phyloP scores from a whole-genome alignment of 176 grass and related monocot genomes.

The Guadua angustifolia region DNA sequence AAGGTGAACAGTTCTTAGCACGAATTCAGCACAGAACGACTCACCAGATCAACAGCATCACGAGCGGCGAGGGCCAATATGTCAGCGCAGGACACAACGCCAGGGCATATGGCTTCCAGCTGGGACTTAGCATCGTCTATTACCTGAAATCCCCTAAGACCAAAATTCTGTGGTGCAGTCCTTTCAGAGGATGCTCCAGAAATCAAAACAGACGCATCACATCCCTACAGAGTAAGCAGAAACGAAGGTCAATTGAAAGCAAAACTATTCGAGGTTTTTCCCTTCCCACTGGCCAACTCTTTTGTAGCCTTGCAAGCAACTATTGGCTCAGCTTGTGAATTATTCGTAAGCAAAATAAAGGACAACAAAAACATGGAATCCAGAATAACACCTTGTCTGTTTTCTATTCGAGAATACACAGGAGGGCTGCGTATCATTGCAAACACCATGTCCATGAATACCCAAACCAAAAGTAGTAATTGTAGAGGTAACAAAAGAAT shows the following conservation, averaged over 20 bases:
- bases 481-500: not conserved
- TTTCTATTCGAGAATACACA: no score
- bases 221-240: constrained; percentile 52
- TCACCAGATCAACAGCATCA: constrained; percentile 73
- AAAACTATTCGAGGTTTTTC: not conserved
- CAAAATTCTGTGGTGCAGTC: constrained; percentile 66
- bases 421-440: no score
- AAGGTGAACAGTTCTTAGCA: not conserved
- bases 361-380: not conserved
- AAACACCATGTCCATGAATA: not conserved
- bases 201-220: constrained; percentile 78
- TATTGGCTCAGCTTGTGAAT: not conserved
- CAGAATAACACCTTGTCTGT: not conserved
- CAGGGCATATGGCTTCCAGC: constrained; percentile 66
- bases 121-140: constrained; percentile 79
- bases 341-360: not conserved
- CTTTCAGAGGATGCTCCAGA: constrained; percentile 61
- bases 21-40: not conserved
- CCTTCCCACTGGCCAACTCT: not conserved
- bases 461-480: not conserved
- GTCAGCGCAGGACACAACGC: constrained; percentile 79
- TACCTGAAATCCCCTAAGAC: constrained; percentile 75
- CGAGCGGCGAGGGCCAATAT: constrained; percentile 71
- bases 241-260: not conserved
- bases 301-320: no score